Evolutionary conservation across 805 yeast species (phyloP).

Genomic region (Spathaspora girioi): DNA sequence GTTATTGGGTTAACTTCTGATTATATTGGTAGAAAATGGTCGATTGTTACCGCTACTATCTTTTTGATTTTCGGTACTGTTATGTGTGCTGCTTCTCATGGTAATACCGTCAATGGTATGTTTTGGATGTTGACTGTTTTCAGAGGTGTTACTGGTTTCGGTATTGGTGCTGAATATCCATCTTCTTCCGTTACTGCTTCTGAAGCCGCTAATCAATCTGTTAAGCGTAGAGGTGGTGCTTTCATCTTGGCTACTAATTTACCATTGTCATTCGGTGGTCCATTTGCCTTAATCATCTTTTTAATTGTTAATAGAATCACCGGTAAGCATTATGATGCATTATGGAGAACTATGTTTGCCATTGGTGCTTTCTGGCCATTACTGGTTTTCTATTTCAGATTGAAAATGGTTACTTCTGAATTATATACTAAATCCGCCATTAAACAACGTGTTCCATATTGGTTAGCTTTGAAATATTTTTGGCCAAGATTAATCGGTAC

Average conservation of each 20-base stretch:
- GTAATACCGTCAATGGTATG: conserved; percentile 55
- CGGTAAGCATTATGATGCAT: conserved; percentile 41
- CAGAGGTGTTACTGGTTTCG: conserved; percentile 75
- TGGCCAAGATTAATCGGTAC: conserved; percentile 70
- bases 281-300: conserved; percentile 66
- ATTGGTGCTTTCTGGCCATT: conserved; percentile 68
- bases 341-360: conserved; percentile 71
- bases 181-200: conserved; percentile 65
- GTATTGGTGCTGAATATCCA: conserved; percentile 76
- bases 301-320: conserved; percentile 64
- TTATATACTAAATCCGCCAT: conserved; percentile 65
- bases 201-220: conserved; percentile 70
- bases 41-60: conserved; percentile 61
- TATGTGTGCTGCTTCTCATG: conserved; percentile 70
- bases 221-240: conserved; percentile 59
- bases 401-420: conserved; percentile 63
- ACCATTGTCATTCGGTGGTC: conserved; percentile 74
- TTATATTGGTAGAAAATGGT: conserved; percentile 65
- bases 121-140: conserved; percentile 74
- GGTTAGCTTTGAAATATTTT: conserved; percentile 58
- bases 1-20: conserved; percentile 61
- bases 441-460: conserved; percentile 48
- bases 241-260: conserved; percentile 68
- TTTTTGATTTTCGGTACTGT: conserved; percentile 62
- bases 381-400: conserved; percentile 67